Conservation (phyloP, 1,139 yeast species). For the Cylindricascospora bacillispora region DNA sequence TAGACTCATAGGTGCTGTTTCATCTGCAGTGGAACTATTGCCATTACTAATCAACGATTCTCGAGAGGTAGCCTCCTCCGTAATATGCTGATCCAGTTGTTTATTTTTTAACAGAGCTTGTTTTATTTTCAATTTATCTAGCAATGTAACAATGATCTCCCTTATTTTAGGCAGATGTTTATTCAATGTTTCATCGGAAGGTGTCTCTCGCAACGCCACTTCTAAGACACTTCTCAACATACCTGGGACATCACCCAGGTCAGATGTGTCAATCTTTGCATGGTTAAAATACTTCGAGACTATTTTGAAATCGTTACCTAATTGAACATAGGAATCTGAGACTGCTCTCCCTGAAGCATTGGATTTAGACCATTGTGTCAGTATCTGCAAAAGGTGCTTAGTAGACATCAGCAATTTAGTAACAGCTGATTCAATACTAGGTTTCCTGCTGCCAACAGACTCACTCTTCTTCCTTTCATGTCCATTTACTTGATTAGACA, state of each 20-base stretch:
- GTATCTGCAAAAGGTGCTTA: conserved; percentile 68
- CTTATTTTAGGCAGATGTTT: conserved; percentile 74
- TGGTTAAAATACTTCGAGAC: conserved; percentile 63
- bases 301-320: conserved; percentile 88
- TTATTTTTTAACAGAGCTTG: conserved; percentile 39
- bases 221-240: conserved; percentile 66
- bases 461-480: too few species aligned
- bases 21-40: neutral
- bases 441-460: too few species aligned
- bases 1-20: neutral
- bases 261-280: conserved; percentile 58
- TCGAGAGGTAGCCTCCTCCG: too few species aligned
- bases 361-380: conserved; percentile 84
- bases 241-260: conserved; percentile 68
- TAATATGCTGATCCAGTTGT: conserved; percentile 14
- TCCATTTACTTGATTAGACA: too few species aligned
- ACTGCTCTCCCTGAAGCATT: conserved; percentile 73
- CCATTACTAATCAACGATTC: neutral
- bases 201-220: conserved; percentile 74
- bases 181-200: conserved; percentile 75
- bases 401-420: conserved; percentile 79
- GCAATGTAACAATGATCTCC: conserved; percentile 68
- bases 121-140: conserved; percentile 71
- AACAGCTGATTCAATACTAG: conserved; percentile 69
- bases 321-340: conserved; percentile 79